phyloP scores from a whole-genome alignment of 345 rosid species.

The Lagerstroemia speciosa region DNA sequence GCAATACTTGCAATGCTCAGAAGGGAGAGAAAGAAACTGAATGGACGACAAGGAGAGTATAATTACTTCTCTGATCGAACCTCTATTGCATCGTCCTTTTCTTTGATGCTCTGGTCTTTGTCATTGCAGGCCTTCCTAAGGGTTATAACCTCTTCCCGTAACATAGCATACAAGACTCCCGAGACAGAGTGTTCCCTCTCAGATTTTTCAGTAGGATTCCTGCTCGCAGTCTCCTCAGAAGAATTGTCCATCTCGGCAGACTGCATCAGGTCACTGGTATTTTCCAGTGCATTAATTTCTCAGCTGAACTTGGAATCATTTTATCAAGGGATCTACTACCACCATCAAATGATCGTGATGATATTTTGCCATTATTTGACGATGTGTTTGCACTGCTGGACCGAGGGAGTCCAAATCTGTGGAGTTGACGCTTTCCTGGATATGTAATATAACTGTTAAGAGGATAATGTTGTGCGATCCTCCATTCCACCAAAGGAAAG shows the following conservation, averaged over 20 bases:
- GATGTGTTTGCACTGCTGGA: conserved; percentile 23
- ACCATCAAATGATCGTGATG: conserved; percentile 31
- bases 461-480: conserved; percentile 14
- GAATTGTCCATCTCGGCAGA: conserved; percentile 5
- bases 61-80: conserved; percentile 6
- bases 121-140: conserved; percentile 33
- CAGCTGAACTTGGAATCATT: conserved; percentile 14
- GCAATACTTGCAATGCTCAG: not conserved
- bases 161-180: conserved; percentile 32
- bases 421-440: conserved; percentile 18
- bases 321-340: conserved; percentile 23
- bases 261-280: conserved; percentile 6
- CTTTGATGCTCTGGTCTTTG: conserved; percentile 32
- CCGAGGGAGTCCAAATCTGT: conserved; percentile 12
- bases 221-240: conserved; percentile 13
- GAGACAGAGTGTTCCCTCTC: conserved; percentile 27
- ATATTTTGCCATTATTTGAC: conserved; percentile 19
- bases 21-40: not conserved
- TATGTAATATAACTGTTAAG: conserved; percentile 24
- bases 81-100: conserved; percentile 38
- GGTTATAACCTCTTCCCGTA: conserved; percentile 32
- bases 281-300: conserved; percentile 6
- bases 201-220: conserved; percentile 14
- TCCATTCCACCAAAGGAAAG: conserved; percentile 34
- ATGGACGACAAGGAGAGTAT: not conserved